Evolutionary conservation across 805 yeast genomes (phyloP).

Genomic region (Nematodospora valgi): DNA sequence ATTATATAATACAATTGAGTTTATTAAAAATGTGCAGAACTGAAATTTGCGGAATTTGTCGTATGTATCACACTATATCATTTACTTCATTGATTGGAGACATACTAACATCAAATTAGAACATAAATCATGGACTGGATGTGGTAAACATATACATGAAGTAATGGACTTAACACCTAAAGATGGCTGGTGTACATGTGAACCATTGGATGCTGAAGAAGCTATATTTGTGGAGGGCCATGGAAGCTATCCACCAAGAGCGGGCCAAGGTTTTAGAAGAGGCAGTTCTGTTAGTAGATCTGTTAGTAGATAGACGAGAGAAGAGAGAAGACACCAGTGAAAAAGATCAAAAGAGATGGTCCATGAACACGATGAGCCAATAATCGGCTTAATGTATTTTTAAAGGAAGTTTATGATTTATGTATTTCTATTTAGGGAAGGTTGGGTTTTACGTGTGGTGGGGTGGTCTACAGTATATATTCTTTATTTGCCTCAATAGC

Average conservation of each 20-base stretch:
- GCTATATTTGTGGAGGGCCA: conserved; percentile 11
- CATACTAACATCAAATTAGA: conserved; percentile 7
- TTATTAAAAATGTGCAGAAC: conserved; percentile 27
- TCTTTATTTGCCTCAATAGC: too few relatives aligned
- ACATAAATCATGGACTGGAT: conserved; percentile 63
- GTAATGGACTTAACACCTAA: conserved; percentile 54
- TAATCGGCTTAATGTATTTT: too few relatives aligned
- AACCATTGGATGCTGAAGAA: conserved; percentile 37
- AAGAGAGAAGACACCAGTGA: too few relatives aligned
- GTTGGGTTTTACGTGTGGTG: too few relatives aligned
- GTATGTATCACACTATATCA: conserved; percentile 8
- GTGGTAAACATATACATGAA: conserved; percentile 50
- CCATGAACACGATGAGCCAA: too few relatives aligned
- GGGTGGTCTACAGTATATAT: too few relatives aligned
- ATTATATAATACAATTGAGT: background rate
- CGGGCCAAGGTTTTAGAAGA: conserved; percentile 51
- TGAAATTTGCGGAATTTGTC: conserved; percentile 36
- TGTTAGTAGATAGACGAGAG: too few relatives aligned
- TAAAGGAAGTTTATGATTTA: too few relatives aligned
- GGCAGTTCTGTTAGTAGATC: conserved; percentile 8
- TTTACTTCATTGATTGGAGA: background rate
- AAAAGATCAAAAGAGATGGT: too few relatives aligned
- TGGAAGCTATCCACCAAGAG: conserved; percentile 50
- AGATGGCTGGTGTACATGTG: conserved; percentile 54
- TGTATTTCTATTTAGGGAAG: too few relatives aligned